Percentiles rank a stretch among this genome's conserved stretches.
These are phyloP conservation scores for Cladosporium sp. DNA, from an alignment of 2,329 filamentous ascomycete genomes.

Conservation along the genomic window DNA sequence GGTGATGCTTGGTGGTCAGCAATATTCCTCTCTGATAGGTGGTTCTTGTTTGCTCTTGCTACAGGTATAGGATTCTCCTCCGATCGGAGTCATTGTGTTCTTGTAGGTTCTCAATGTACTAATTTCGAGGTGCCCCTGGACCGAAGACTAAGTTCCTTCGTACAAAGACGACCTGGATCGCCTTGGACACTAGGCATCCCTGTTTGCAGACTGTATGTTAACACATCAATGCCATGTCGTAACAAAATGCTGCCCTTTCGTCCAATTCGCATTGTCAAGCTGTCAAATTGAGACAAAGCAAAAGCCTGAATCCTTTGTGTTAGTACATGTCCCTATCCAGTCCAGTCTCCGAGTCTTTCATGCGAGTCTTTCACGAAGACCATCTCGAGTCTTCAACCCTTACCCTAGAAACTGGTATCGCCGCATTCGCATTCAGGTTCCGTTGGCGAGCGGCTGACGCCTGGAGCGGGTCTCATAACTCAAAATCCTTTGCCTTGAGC, in stretches of 20 bases:
- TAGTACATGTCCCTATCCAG: background rate
- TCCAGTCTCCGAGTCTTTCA: background rate
- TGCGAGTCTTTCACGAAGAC: background rate
- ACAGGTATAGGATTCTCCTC: too few relatives aligned
- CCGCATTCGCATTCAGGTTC: background rate
- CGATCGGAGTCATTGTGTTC: too few relatives aligned
- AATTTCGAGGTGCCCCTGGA: too few relatives aligned
- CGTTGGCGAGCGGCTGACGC: background rate
- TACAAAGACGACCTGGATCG: too few relatives aligned
- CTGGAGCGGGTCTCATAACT: background rate
- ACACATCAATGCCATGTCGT: too few relatives aligned
- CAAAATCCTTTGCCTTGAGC: conserved; percentile 6
- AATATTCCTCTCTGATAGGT: background rate
- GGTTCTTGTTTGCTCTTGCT: background rate
- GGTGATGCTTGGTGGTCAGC: background rate
- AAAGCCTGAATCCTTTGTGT: background rate
- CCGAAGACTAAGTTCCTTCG: too few relatives aligned
- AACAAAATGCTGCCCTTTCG: too few relatives aligned
- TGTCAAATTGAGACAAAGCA: conserved; percentile 19
- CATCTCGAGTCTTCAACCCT: background rate
- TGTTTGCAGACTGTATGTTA: too few relatives aligned
- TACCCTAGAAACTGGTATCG: background rate
- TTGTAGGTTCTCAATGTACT: too few relatives aligned
- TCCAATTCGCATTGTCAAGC: conserved; percentile 2
- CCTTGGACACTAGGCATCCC: too few relatives aligned